Evolutionary conservation across 2,329 filamentous ascomycete species (phyloP).

Genomic region (Paramyrothecium sp.): DNA sequence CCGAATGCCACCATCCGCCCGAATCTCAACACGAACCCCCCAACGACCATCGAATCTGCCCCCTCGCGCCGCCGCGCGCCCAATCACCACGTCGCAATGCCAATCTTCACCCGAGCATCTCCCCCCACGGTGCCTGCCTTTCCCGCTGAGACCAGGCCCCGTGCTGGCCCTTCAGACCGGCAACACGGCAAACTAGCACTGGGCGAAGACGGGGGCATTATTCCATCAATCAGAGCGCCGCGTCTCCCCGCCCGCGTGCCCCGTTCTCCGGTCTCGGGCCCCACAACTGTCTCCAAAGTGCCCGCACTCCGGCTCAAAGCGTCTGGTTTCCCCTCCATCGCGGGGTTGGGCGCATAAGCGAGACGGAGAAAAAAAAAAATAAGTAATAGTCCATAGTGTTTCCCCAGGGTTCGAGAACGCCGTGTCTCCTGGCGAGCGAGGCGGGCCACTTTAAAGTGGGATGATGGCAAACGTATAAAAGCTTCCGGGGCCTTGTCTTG

Average conservation of each 20-base stretch:
- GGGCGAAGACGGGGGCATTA: neutral
- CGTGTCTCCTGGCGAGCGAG: no score
- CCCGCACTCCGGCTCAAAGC: neutral
- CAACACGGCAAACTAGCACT: neutral
- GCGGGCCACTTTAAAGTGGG: neutral
- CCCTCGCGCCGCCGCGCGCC: no score
- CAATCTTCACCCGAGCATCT: no score
- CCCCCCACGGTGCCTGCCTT: no score
- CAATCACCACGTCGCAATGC: no score
- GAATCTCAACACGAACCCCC: no score
- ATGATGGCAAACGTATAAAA: neutral
- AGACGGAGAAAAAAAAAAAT: neutral
- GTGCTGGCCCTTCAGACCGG: no score
- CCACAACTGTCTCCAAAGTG: neutral
- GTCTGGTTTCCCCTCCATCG: neutral
- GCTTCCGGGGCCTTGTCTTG: neutral
- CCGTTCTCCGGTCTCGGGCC: neutral
- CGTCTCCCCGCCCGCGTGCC: neutral
- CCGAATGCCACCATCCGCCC: no score
- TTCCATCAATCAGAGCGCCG: constrained; percentile 1
- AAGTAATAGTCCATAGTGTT: neutral
- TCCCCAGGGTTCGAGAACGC: neutral
- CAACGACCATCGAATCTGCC: no score
- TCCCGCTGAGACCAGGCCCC: no score
- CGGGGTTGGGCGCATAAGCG: neutral